These are phyloP conservation scores for Alternaria arborescens DNA, from an alignment of 2,329 filamentous ascomycete species.

Conservation along the genomic window DNA sequence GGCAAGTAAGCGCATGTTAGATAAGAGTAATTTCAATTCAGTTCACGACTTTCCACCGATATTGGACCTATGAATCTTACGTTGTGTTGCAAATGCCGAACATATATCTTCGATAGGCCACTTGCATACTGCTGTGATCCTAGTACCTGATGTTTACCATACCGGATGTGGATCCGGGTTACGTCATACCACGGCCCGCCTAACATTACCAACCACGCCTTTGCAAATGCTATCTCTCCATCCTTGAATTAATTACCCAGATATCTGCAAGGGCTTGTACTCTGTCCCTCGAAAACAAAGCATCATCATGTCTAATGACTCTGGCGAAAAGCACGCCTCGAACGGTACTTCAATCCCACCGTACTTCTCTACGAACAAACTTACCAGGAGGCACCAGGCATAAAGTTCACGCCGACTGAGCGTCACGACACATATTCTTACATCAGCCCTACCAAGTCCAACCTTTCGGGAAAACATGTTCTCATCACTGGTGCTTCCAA, in stretches of 20 bases:
- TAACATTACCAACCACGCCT: neutral
- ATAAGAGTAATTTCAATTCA: neutral
- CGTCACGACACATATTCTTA: constrained; percentile 63
- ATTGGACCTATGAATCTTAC: neutral
- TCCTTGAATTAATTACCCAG: neutral
- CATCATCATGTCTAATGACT: neutral
- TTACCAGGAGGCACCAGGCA: constrained; percentile 5
- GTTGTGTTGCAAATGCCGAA: neutral
- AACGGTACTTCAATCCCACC: neutral
- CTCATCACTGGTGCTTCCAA: constrained; percentile 66
- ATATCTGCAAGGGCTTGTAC: neutral
- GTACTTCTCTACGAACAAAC: neutral
- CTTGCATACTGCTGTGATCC: neutral
- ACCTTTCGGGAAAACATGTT: constrained; percentile 48
- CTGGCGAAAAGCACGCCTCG: neutral
- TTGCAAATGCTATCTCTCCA: neutral
- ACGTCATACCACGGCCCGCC: neutral
- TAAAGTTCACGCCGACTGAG: constrained; percentile 21
- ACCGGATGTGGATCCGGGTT: neutral
- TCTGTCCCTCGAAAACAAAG: neutral
- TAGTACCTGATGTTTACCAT: neutral
- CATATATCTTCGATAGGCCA: neutral
- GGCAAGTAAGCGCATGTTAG: neutral
- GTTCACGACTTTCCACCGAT: neutral
- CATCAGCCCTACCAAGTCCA: constrained; percentile 55